phyloP scores from a whole-genome alignment of 208 protist species.

The Naegleria lovaniensis region DNA sequence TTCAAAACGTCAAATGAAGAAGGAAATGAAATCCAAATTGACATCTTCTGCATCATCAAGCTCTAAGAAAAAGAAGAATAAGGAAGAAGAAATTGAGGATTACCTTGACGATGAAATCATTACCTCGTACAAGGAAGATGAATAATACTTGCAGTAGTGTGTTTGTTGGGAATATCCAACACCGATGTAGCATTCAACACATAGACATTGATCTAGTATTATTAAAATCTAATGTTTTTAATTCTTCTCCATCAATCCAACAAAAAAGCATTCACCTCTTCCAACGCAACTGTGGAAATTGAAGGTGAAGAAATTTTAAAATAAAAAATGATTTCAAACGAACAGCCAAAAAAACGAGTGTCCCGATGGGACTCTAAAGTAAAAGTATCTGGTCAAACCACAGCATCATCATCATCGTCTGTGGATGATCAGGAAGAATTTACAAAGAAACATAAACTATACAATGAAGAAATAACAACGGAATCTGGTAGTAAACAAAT shows the following conservation, averaged over 20 bases:
- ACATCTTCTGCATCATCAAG: background rate
- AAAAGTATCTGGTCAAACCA: background rate
- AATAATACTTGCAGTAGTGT: no score
- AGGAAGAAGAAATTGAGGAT: background rate
- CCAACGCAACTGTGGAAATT: no score
- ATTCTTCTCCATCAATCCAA: no score
- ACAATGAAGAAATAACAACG: background rate
- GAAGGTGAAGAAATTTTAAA: background rate
- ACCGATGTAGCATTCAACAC: no score
- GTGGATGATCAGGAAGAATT: background rate
- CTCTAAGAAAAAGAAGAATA: background rate
- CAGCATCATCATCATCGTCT: background rate
- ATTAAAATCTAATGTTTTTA: no score
- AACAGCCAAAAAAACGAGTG: background rate
- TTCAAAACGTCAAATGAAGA: background rate
- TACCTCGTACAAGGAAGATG: background rate
- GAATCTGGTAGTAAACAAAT: background rate
- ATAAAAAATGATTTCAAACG: background rate
- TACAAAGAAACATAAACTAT: background rate
- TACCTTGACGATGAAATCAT: background rate
- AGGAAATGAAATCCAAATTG: background rate
- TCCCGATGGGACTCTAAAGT: conserved; percentile 2
- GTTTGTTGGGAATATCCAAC: no score
- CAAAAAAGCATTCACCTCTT: no score
- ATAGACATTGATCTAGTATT: no score